Evolutionary conservation across 139 green algal species (phyloP).

Genomic region (Dunaliella sp.): DNA sequence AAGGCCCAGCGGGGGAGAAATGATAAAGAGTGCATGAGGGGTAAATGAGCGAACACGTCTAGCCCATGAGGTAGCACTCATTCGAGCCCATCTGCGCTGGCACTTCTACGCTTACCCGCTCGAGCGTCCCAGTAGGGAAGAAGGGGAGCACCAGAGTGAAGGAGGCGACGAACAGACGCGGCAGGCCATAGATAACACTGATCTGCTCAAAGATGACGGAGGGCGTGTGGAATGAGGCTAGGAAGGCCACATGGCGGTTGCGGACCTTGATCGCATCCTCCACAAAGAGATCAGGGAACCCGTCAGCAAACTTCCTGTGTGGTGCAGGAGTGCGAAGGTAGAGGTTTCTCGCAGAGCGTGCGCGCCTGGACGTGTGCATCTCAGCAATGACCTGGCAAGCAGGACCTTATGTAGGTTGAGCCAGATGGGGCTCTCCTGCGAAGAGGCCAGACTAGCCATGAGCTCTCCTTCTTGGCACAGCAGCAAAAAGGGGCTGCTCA

Average conservation of each 20-base stretch:
- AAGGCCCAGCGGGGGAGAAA: too few relatives aligned
- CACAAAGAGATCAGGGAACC: conserved; percentile 99
- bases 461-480: not conserved
- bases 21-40: too few relatives aligned
- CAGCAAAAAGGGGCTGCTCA: too few relatives aligned
- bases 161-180: conserved; percentile 89
- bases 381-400: not conserved
- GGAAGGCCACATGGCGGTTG: conserved; percentile 93
- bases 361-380: not conserved
- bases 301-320: conserved; percentile 86
- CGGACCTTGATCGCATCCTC: conserved; percentile 86
- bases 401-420: not conserved
- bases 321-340: not conserved
- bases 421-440: not conserved
- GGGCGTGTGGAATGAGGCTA: conserved; percentile 92
- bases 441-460: not conserved
- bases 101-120: conserved; percentile 44
- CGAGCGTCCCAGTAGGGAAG: conserved; percentile 93
- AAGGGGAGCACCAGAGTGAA: conserved; percentile 98
- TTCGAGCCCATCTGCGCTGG: too few relatives aligned
- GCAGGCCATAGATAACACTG: conserved; percentile 95
- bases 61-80: too few relatives aligned
- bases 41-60: too few relatives aligned
- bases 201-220: conserved; percentile 95
- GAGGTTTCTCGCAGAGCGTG: not conserved